Conservation (phyloP, 1,284 basidiomycete species). For the Paramarasmius palmivorus region DNA sequence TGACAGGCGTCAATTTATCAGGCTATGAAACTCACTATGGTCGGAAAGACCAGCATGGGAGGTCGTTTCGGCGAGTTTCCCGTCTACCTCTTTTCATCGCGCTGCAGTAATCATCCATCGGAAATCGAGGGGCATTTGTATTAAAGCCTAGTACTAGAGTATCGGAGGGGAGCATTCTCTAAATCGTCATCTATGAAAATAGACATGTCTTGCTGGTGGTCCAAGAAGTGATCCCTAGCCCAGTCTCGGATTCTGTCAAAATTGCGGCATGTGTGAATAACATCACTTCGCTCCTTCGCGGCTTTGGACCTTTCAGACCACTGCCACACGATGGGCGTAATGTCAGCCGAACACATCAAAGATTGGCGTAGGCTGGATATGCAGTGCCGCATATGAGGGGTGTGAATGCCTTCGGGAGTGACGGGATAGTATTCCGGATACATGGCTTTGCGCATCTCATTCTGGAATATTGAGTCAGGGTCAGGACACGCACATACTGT, state of each 20-base stretch:
- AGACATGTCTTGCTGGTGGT: slow-evolving; percentile 23
- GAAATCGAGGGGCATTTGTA: too few relatives aligned
- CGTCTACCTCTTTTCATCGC: too few relatives aligned
- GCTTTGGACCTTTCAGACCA: slow-evolving; percentile 22
- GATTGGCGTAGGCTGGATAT: slow-evolving; percentile 16
- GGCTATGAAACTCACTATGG: too few relatives aligned
- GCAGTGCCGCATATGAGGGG: slow-evolving; percentile 17
- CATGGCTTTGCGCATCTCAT: slow-evolving; percentile 18
- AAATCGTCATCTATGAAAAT: slow-evolving; percentile 23
- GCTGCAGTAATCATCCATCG: too few relatives aligned
- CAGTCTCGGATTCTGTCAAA: slow-evolving; percentile 21
- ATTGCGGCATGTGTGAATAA: slow-evolving; percentile 24
- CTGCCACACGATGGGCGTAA: slow-evolving; percentile 26
- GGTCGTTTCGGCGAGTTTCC: too few relatives aligned
- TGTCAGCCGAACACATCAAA: slow-evolving; percentile 20
- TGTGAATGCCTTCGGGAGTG: slow-evolving; percentile 16
- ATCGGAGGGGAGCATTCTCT: slow-evolving; percentile 8
- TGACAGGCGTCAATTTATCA: too few relatives aligned
- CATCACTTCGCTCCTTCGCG: slow-evolving; percentile 22
- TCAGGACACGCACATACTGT: neutral
- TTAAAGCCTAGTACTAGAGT: neutral
- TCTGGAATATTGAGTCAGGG: slow-evolving; percentile 5
- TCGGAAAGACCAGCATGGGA: too few relatives aligned
- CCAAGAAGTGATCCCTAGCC: slow-evolving; percentile 19
- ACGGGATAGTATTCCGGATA: slow-evolving; percentile 17